These are phyloP conservation scores for Zymoseptoria pseudotritici DNA, from an alignment of 2,329 filamentous ascomycete species.

Conservation along the genomic window DNA sequence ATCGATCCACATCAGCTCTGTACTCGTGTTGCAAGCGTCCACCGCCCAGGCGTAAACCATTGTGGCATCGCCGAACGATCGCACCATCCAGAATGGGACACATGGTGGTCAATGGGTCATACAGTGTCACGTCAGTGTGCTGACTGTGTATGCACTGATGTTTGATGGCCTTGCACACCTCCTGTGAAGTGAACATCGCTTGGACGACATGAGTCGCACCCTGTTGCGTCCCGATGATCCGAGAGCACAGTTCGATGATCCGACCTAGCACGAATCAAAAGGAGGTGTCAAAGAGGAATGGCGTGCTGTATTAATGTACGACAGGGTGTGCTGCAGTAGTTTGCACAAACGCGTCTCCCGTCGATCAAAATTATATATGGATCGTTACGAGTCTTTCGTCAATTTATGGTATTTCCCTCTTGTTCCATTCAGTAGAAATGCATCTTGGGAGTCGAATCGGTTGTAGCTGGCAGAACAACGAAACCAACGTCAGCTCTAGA, in stretches of 20 bases:
- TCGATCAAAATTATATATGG: background rate
- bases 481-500: background rate
- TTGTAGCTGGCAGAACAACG: background rate
- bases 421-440: background rate
- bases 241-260: background rate
- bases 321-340: background rate
- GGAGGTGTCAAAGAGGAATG: background rate
- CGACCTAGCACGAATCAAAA: background rate
- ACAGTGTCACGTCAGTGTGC: too few species aligned
- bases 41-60: too few species aligned
- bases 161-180: background rate
- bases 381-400: background rate
- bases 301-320: background rate
- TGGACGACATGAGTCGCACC: background rate
- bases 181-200: background rate
- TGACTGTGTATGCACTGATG: background rate
- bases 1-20: background rate
- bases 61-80: background rate
- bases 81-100: background rate
- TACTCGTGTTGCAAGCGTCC: too few species aligned
- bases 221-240: background rate
- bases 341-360: background rate
- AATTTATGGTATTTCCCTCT: background rate
- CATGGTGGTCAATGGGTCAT: background rate
- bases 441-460: background rate